Percentiles rank a stretch among this genome's conserved stretches.
These are phyloP conservation scores for Apocynum venetum DNA, from an alignment of 257 asterid species.

Conservation along the genomic window DNA sequence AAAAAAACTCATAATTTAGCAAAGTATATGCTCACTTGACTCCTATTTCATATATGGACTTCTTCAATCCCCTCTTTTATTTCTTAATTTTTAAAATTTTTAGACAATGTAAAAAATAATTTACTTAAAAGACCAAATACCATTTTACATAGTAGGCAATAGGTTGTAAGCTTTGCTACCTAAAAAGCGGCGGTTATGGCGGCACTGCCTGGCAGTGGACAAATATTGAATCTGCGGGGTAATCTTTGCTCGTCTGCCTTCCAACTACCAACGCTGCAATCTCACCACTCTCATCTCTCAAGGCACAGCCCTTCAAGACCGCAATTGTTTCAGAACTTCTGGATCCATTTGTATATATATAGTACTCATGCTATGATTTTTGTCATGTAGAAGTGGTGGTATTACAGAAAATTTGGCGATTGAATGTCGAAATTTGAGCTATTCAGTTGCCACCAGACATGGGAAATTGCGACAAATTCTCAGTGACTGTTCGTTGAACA, in stretches of 20 bases:
- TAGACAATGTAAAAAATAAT: no score
- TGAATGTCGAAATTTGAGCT: constrained; percentile 60
- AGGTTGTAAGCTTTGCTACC: no score
- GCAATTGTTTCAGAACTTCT: not conserved
- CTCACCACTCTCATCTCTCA: constrained; percentile 26
- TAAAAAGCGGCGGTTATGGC: no score
- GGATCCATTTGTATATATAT: not conserved
- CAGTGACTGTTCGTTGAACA: constrained; percentile 62
- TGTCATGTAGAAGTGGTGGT: constrained; percentile 27
- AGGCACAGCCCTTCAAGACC: constrained; percentile 7
- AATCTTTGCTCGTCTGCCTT: constrained; percentile 36
- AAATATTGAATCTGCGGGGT: constrained; percentile 40
- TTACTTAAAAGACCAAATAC: no score
- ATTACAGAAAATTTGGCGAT: constrained; percentile 43
- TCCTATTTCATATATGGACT: no score
- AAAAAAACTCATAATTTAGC: no score
- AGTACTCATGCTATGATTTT: not conserved
- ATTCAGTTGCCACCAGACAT: constrained; percentile 42
- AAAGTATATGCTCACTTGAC: no score
- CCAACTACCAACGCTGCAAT: constrained; percentile 29
- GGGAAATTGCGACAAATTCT: constrained; percentile 58
- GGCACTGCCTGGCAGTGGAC: not conserved
- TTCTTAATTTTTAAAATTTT: no score
- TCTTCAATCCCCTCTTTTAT: no score
- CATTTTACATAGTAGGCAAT: no score